Evolutionary conservation across 2,329 filamentous ascomycete genomes (phyloP).

Genomic region (Aspergillus sergii): DNA sequence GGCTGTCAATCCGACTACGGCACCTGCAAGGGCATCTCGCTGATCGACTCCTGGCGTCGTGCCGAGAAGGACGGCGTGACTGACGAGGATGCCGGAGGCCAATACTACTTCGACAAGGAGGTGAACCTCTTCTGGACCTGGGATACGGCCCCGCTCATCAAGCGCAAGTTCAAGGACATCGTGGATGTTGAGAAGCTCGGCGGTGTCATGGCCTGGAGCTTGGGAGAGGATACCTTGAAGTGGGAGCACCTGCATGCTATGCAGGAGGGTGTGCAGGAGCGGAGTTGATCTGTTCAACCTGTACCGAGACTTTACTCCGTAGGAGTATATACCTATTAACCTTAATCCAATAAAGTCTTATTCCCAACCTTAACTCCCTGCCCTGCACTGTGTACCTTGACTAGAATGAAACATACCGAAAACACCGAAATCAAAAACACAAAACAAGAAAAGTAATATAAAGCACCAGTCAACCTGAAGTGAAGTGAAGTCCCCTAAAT

Average conservation of each 20-base stretch:
- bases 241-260: constrained; percentile 51
- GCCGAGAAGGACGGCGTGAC: constrained; percentile 58
- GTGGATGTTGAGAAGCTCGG: constrained; percentile 61
- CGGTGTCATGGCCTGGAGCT: constrained; percentile 74
- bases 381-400: too few relatives aligned
- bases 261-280: constrained; percentile 31
- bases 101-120: constrained; percentile 67
- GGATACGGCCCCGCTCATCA: constrained; percentile 65
- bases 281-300: neutral
- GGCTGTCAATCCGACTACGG: constrained; percentile 44
- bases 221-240: constrained; percentile 64
- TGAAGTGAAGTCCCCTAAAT: too few relatives aligned
- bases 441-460: too few relatives aligned
- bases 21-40: constrained; percentile 49
- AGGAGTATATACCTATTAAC: too few relatives aligned
- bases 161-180: constrained; percentile 63
- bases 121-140: constrained; percentile 72
- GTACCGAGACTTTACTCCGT: too few relatives aligned
- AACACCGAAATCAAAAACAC: too few relatives aligned
- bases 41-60: constrained; percentile 59
- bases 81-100: constrained; percentile 62
- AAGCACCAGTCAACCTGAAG: too few relatives aligned
- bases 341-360: too few relatives aligned
- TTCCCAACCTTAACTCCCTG: neutral
- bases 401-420: too few relatives aligned